phyloP scores from a whole-genome alignment of 2,329 filamentous ascomycete genomes.

The Chaetomiaceae sp. region DNA sequence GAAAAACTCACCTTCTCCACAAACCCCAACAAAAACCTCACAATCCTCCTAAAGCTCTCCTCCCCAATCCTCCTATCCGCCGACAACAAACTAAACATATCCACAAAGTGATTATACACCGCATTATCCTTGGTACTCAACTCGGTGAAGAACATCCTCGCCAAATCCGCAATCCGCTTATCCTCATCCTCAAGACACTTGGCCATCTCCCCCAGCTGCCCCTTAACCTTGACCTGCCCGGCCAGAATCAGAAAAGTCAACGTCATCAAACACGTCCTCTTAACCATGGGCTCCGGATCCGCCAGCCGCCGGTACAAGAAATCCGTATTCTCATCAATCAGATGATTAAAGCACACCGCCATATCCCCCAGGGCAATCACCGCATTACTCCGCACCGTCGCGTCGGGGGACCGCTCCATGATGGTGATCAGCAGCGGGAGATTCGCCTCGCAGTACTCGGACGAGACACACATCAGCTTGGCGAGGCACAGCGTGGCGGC shows the following conservation, averaged over 20 bases:
- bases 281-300: slow-evolving; percentile 82
- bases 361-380: slow-evolving; percentile 97
- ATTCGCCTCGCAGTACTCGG: slow-evolving; percentile 92
- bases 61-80: slow-evolving; percentile 77
- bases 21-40: slow-evolving; percentile 91
- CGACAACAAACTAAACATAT: slow-evolving; percentile 93
- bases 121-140: slow-evolving; percentile 97
- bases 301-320: slow-evolving; percentile 93
- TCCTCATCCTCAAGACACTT: slow-evolving; percentile 98
- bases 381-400: slow-evolving; percentile 90
- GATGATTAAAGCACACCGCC: slow-evolving; percentile 98
- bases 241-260: slow-evolving; percentile 95
- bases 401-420: slow-evolving; percentile 88
- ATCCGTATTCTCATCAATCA: slow-evolving; percentile 98
- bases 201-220: slow-evolving; percentile 96
- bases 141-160: slow-evolving; percentile 97
- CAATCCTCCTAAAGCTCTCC: slow-evolving; percentile 77
- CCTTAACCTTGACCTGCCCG: slow-evolving; percentile 98
- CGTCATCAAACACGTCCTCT: slow-evolving; percentile 97
- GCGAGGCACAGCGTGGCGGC: slow-evolving; percentile 91
- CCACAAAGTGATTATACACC: slow-evolving; percentile 98
- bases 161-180: slow-evolving; percentile 86
- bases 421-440: slow-evolving; percentile 94
- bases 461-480: slow-evolving; percentile 97
- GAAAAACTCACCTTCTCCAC: slow-evolving; percentile 78